Conservation (phyloP, 2,329 filamentous ascomycete genomes). For the Fusarium secorum region DNA sequence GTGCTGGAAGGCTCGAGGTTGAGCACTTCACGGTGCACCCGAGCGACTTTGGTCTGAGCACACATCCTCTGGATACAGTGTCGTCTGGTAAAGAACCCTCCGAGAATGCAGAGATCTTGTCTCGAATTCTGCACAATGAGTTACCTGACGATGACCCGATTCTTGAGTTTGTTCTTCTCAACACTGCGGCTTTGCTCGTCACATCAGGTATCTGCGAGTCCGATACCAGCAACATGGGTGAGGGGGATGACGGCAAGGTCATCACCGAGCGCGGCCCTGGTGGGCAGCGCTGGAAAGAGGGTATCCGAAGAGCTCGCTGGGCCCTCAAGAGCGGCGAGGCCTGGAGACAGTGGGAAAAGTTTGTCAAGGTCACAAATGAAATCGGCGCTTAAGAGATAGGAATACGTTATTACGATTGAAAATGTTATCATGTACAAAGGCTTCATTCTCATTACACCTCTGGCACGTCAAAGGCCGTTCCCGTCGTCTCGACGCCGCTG, state of each 20-base stretch:
- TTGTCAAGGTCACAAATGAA: constrained; percentile 82
- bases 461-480: background rate
- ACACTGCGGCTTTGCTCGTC: constrained; percentile 88
- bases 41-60: constrained; percentile 83
- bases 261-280: constrained; percentile 84
- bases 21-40: constrained; percentile 82
- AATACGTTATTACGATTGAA: background rate
- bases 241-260: constrained; percentile 81
- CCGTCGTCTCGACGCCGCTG: background rate
- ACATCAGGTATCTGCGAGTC: constrained; percentile 86
- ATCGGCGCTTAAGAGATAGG: constrained; percentile 40
- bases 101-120: constrained; percentile 87
- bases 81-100: constrained; percentile 84
- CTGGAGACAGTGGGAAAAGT: constrained; percentile 81
- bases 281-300: constrained; percentile 93
- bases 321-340: constrained; percentile 86
- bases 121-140: constrained; percentile 77
- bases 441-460: constrained; percentile 2
- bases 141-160: constrained; percentile 81
- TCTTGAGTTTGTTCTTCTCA: constrained; percentile 92
- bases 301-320: constrained; percentile 85
- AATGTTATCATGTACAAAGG: background rate
- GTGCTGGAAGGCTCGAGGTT: constrained; percentile 59
- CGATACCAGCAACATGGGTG: constrained; percentile 79
- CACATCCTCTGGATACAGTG: constrained; percentile 78